Evolutionary conservation across 768 basidiomycete species (phyloP).

Genomic region (Amyloporia xantha): DNA sequence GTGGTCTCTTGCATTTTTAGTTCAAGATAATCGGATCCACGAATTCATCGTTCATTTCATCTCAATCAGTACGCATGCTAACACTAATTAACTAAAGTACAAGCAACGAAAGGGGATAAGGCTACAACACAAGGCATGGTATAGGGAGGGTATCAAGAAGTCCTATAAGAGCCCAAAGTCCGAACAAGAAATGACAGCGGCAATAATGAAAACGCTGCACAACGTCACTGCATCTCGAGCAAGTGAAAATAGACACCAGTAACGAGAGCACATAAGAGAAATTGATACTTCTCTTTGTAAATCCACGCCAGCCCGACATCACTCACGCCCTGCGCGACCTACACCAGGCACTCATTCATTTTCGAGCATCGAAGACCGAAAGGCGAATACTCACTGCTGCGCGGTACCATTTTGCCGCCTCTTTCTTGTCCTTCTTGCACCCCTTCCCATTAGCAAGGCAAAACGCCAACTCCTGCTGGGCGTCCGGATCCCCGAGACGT

Average conservation of each 20-base stretch:
- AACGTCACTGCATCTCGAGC: neutral
- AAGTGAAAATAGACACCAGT: neutral
- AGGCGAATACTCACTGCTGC: slow-evolving; percentile 60
- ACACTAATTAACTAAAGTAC: no score
- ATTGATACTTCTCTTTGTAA: slow-evolving; percentile 77
- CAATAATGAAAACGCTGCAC: no score
- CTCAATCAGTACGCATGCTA: no score
- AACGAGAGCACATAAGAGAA: neutral
- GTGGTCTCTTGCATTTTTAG: no score
- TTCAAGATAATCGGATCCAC: no score
- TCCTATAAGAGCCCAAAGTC: no score
- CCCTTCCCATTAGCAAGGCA: slow-evolving; percentile 84
- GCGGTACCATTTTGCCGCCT: slow-evolving; percentile 86
- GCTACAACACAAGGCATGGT: no score
- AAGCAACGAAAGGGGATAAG: no score
- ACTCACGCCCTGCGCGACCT: slow-evolving; percentile 69
- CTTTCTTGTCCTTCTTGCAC: slow-evolving; percentile 82
- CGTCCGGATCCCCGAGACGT: slow-evolving; percentile 77
- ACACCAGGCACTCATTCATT: neutral
- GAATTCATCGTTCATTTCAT: no score
- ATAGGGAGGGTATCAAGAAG: no score
- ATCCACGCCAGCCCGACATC: slow-evolving; percentile 87
- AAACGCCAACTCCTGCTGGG: slow-evolving; percentile 81
- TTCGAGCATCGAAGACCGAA: neutral
- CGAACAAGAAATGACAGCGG: no score